These are phyloP conservation scores for Coemansia sp. DNA, from an alignment of 192 early-diverging fungal genomes.

Conservation along the genomic window DNA sequence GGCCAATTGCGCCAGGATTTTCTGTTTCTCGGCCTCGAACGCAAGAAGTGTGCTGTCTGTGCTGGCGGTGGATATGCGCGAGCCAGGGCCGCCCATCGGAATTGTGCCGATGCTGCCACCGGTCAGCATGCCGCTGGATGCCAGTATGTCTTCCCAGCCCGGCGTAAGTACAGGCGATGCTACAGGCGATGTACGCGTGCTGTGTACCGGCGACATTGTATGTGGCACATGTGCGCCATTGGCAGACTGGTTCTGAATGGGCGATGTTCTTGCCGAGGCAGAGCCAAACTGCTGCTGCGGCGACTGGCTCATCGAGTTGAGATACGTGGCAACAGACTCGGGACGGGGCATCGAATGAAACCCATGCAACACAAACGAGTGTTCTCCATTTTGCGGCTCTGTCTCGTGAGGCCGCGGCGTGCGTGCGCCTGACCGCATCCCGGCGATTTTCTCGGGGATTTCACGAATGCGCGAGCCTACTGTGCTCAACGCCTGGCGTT, in stretches of 20 bases:
- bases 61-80: slow-evolving; percentile 34
- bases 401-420: slow-evolving; percentile 1
- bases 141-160: slow-evolving; percentile 50
- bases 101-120: slow-evolving; percentile 17
- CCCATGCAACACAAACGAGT: slow-evolving; percentile 36
- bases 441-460: slow-evolving; percentile 22
- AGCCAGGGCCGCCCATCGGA: slow-evolving; percentile 12
- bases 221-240: background rate
- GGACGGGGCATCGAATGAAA: slow-evolving; percentile 36
- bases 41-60: slow-evolving; percentile 30
- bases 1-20: slow-evolving; percentile 56
- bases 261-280: background rate
- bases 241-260: slow-evolving; percentile 12
- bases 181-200: slow-evolving; percentile 11
- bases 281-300: background rate
- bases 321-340: slow-evolving; percentile 25
- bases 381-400: background rate
- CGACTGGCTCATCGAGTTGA: slow-evolving; percentile 13
- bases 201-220: slow-evolving; percentile 8
- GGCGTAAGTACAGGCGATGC: slow-evolving; percentile 35
- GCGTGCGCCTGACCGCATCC: slow-evolving; percentile 6
- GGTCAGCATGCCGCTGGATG: slow-evolving; percentile 48
- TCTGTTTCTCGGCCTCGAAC: slow-evolving; percentile 46
- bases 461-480: slow-evolving; percentile 28
- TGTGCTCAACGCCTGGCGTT: background rate